A percentile compares a stretch with the other conserved stretches of the same genome.
Evolutionary conservation across 495 filamentous ascomycete species (phyloP).

Genomic region (Chaetomidium leptoderma): DNA sequence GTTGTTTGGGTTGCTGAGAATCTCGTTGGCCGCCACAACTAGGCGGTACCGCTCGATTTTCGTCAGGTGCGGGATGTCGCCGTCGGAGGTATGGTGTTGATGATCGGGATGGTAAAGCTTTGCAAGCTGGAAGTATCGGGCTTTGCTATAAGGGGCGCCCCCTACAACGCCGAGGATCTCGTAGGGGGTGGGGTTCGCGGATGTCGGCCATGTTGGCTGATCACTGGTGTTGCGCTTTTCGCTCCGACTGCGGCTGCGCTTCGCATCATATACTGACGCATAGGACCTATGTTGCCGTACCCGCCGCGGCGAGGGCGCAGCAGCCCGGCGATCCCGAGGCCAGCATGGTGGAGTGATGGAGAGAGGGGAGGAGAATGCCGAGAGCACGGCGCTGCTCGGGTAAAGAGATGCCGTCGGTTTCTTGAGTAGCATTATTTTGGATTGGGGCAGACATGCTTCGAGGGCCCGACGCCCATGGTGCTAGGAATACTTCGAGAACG

Average conservation of each 20-base stretch:
- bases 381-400: constrained; percentile 22
- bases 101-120: constrained; percentile 95
- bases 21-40: constrained; percentile 77
- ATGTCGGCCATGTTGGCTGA: constrained; percentile 39
- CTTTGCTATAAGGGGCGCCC: constrained; percentile 70
- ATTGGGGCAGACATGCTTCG: constrained; percentile 28
- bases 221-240: constrained; percentile 27
- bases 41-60: constrained; percentile 83
- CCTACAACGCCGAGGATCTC: constrained; percentile 70
- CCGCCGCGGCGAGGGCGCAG: neutral
- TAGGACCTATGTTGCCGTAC: constrained; percentile 14
- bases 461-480: constrained; percentile 14
- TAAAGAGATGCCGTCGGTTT: constrained; percentile 31
- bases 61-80: constrained; percentile 50
- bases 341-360: constrained; percentile 33
- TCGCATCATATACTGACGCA: constrained; percentile 22
- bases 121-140: constrained; percentile 79
- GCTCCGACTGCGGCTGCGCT: too few relatives aligned
- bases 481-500: neutral
- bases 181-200: constrained; percentile 71
- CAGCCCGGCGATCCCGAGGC: constrained; percentile 3
- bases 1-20: constrained; percentile 79
- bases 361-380: constrained; percentile 19
- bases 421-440: constrained; percentile 30
- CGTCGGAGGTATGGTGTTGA: constrained; percentile 40